A percentile compares a stretch with the other conserved stretches of the same genome.
Evolutionary conservation across 2,329 filamentous ascomycete species (phyloP).

Genomic region (Didymella sp.): DNA sequence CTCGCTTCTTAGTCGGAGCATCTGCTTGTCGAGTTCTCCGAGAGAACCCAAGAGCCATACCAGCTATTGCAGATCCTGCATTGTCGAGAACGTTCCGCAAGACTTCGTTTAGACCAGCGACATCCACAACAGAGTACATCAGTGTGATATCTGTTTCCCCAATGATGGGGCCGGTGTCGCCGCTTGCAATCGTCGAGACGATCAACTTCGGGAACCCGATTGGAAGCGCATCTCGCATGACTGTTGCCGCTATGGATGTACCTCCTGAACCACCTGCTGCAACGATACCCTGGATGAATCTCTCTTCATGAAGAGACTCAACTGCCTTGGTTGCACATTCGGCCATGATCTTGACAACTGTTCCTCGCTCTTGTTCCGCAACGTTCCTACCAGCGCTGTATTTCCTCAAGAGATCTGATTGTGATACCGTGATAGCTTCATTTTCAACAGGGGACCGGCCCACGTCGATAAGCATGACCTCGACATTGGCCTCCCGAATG

Average conservation of each 20-base stretch:
- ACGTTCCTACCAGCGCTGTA: slow-evolving; percentile 41
- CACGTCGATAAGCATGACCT: slow-evolving; percentile 62
- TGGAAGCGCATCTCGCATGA: slow-evolving; percentile 67
- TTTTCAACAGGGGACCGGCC: slow-evolving; percentile 57
- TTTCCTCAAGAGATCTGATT: slow-evolving; percentile 51
- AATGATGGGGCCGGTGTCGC: slow-evolving; percentile 69
- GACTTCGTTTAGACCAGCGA: slow-evolving; percentile 69
- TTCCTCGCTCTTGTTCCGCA: slow-evolving; percentile 56
- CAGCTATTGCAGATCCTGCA: slow-evolving; percentile 66
- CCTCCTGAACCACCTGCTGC: slow-evolving; percentile 69
- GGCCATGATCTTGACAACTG: slow-evolving; percentile 66
- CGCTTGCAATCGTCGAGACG: slow-evolving; percentile 72
- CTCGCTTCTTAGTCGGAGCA: slow-evolving; percentile 34
- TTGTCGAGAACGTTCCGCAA: slow-evolving; percentile 66
- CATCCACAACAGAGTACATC: slow-evolving; percentile 75
- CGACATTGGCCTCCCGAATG: slow-evolving; percentile 47
- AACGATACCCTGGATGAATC: slow-evolving; percentile 63
- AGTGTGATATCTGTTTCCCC: slow-evolving; percentile 73
- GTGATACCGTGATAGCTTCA: slow-evolving; percentile 56
- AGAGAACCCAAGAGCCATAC: slow-evolving; percentile 61
- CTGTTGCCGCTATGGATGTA: slow-evolving; percentile 65
- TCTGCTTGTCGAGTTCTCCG: neutral
- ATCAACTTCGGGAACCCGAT: slow-evolving; percentile 74
- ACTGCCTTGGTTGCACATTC: slow-evolving; percentile 55
- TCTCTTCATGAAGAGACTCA: slow-evolving; percentile 47